Evolutionary conservation across 2,329 filamentous ascomycete species (phyloP), one percentile per base, ranked within the genome.

Genomic region (Teratosphaeria gauchensis): DNA sequence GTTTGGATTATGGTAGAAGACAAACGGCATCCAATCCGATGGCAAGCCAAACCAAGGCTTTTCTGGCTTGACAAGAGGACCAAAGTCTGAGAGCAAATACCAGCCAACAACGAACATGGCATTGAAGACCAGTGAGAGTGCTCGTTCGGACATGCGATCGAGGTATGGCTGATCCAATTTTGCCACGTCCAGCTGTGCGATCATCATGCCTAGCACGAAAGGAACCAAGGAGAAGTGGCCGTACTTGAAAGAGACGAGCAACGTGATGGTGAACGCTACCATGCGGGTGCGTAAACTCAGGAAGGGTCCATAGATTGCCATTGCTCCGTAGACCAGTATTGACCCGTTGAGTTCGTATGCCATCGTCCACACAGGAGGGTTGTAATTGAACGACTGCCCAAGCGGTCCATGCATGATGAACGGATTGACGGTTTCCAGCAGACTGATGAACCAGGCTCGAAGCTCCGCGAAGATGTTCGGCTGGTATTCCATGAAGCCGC

Each of bases 301-400:
- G 79, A 74, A 1, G 82, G 79, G 33, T 9, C 52, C 53, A 4
- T 16, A 42, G 14, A 42, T 14, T 16, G 82, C 67, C 3, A 82
- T 70, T 0, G 78, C 68, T 0, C 78, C 81, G 67, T 84, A 88
- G 54, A 85, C 71, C 60, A 84, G 72, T 56, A 88, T 76, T 1
- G 84, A 87, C 9, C 85, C 85, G 63, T 77, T 74, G 70, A 84
- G 80, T 68, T 87, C 84, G 16, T 83, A 73, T 0, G 84, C 82
- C 56, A 87, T 85, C 0, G 78, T 84, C 82, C 83, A 85, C 55
- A 56, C 52, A 4, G 57, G 59, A 19, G 42, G 31, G 42, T 64
- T 58, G 56, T 61, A 63, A 3, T 35, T 28, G 54, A 57, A 61
- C 24, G 54, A 59, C 33, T 28, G 58, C 48, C 71, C 82, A 87